These are phyloP conservation scores for Scenedesmus sp. DNA, from an alignment of 163 green algal genomes.

Conservation along the genomic window DNA sequence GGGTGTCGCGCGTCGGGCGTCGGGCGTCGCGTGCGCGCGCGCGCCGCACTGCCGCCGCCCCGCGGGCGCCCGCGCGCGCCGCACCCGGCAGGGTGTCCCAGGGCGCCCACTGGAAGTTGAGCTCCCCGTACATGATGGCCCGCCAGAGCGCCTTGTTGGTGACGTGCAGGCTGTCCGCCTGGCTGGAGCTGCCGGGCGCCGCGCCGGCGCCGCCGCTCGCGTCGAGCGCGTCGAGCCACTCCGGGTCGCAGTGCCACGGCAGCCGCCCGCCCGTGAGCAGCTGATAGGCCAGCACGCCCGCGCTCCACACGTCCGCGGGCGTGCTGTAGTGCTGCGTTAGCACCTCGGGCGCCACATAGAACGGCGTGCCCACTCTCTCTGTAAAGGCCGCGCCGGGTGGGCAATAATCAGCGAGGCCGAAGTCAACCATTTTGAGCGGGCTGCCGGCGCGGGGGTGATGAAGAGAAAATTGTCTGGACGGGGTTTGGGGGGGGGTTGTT, in stretches of 20 bases:
- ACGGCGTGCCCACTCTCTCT: slow-evolving; percentile 38
- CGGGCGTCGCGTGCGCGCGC: too few species aligned
- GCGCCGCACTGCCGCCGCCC: too few species aligned
- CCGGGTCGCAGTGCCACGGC: slow-evolving; percentile 37
- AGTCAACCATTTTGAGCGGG: slow-evolving; percentile 77
- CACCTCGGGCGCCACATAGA: slow-evolving; percentile 65
- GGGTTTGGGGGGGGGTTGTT: neutral
- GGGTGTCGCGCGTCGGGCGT: too few species aligned
- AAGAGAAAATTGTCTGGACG: slow-evolving; percentile 71
- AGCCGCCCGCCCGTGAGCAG: slow-evolving; percentile 35
- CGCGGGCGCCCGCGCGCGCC: too few species aligned
- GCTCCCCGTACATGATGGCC: slow-evolving; percentile 77
- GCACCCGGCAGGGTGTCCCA: slow-evolving; percentile 57
- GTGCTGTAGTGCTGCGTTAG: slow-evolving; percentile 77
- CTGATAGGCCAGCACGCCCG: slow-evolving; percentile 81
- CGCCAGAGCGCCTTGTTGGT: slow-evolving; percentile 77
- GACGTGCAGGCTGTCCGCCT: neutral
- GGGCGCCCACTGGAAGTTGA: slow-evolving; percentile 67
- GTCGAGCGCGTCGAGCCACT: slow-evolving; percentile 22
- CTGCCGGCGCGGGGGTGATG: slow-evolving; percentile 46
- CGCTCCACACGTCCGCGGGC: slow-evolving; percentile 78
- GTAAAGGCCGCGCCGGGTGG: slow-evolving; percentile 28
- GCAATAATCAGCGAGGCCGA: slow-evolving; percentile 73
- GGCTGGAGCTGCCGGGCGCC: neutral
- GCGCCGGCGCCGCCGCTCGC: neutral